phyloP scores from a whole-genome alignment of 1,139 yeast genomes.

The Taphrina flavorubra region DNA sequence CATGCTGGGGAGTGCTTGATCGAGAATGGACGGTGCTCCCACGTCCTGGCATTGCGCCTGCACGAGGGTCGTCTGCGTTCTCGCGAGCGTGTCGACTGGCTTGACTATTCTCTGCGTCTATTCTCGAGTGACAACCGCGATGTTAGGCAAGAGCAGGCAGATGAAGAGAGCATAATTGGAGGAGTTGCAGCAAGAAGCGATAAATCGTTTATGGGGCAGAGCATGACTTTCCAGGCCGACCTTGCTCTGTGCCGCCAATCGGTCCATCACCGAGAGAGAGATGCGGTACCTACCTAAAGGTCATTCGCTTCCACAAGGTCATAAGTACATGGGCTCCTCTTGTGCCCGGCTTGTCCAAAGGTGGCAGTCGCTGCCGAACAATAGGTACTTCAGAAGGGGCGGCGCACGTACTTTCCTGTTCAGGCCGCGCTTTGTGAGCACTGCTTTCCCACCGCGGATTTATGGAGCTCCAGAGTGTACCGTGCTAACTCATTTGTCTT shows the following conservation, averaged over 20 bases:
- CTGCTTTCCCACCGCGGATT: no score
- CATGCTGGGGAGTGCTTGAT: conserved; percentile 2
- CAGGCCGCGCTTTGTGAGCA: no score
- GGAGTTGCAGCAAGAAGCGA: background rate
- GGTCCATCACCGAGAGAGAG: conserved; percentile 2
- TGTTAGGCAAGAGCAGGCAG: background rate
- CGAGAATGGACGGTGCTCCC: background rate
- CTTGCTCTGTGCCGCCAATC: background rate
- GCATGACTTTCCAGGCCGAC: background rate
- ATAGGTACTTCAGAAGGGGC: no score
- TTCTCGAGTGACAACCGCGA: background rate
- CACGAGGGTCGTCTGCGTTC: background rate
- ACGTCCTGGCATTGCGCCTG: conserved; percentile 15
- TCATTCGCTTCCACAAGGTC: conserved; percentile 1
- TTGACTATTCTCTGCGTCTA: background rate
- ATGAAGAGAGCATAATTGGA: background rate
- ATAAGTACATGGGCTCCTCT: background rate
- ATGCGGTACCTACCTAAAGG: conserved; percentile 1
- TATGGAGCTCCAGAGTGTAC: no score
- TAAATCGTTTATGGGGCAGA: conserved; percentile 5
- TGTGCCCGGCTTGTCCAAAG: background rate
- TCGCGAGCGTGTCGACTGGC: conserved; percentile 9
- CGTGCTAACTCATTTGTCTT: background rate
- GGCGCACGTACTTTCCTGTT: no score
- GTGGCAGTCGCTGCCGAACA: background rate